Conservation (phyloP, 2,329 filamentous ascomycete species). For the Colletotrichum abscissum region DNA sequence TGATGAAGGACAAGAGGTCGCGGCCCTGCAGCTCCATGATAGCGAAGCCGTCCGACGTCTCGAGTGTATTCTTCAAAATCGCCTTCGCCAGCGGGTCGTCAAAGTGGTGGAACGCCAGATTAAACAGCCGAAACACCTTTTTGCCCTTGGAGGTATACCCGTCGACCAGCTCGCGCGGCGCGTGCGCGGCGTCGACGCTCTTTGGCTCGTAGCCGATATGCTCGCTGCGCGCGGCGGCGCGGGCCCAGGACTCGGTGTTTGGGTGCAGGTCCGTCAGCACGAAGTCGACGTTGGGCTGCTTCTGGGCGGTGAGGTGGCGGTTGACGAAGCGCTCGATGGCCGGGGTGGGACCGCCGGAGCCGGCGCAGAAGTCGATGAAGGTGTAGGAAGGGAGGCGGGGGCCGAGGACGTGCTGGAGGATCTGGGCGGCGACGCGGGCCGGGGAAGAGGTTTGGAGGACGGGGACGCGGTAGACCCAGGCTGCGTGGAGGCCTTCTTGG, state of each 20-base stretch:
- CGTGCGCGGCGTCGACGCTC: constrained; percentile 73
- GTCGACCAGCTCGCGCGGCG: constrained; percentile 61
- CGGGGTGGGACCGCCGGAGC: constrained; percentile 77
- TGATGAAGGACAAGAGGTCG: constrained; percentile 63
- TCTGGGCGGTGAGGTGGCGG: constrained; percentile 45
- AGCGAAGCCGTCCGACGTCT: constrained; percentile 74
- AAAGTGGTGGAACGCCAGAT: constrained; percentile 83
- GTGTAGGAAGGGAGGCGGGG: constrained; percentile 62
- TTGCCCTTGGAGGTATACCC: constrained; percentile 46
- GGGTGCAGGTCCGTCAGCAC: constrained; percentile 76
- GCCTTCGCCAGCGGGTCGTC: constrained; percentile 69
- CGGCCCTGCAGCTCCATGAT: constrained; percentile 83
- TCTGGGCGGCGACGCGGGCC: constrained; percentile 68
- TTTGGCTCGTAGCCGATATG: constrained; percentile 69
- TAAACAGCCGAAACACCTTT: constrained; percentile 76
- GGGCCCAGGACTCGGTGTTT: constrained; percentile 69
- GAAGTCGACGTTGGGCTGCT: constrained; percentile 59
- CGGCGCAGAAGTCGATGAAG: constrained; percentile 82
- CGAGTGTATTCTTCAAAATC: constrained; percentile 73
- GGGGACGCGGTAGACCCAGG: constrained; percentile 72
- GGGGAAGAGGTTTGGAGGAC: constrained; percentile 67
- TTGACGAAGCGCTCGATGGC: constrained; percentile 72
- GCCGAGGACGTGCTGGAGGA: constrained; percentile 64
- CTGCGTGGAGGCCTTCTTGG: constrained; percentile 72
- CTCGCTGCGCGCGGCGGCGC: constrained; percentile 60